Percentiles rank a stretch among this genome's conserved stretches.
phyloP scores from a whole-genome alignment of 2,329 filamentous ascomycete species.

The Venturia oleaginea region DNA sequence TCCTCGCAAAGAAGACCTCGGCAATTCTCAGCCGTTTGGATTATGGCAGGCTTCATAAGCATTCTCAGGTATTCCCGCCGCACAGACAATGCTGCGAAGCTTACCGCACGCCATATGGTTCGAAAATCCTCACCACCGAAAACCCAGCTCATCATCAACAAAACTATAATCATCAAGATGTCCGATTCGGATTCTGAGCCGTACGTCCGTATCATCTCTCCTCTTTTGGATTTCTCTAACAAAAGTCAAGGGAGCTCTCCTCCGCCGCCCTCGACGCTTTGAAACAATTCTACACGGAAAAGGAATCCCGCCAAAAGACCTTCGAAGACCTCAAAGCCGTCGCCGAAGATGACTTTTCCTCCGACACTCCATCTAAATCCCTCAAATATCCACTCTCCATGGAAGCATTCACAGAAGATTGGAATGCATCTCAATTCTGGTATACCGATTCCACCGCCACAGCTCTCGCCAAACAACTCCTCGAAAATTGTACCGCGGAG shows the following conservation, averaged over 20 bases:
- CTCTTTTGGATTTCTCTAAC: neutral
- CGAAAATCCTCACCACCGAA: neutral
- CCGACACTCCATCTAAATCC: slow-evolving; percentile 9
- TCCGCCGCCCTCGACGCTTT: slow-evolving; percentile 58
- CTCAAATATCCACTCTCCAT: slow-evolving; percentile 43
- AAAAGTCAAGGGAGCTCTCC: slow-evolving; percentile 49
- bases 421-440: slow-evolving; percentile 81
- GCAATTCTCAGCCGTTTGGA: neutral
- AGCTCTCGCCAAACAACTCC: slow-evolving; percentile 53
- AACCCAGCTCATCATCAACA: neutral
- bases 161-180: neutral
- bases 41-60: neutral
- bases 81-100: no score
- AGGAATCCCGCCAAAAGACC: slow-evolving; percentile 54
- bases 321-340: slow-evolving; percentile 59
- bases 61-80: neutral
- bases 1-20: neutral
- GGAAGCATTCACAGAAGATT: slow-evolving; percentile 68
- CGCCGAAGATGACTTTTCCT: slow-evolving; percentile 47
- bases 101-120: neutral
- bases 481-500: slow-evolving; percentile 49
- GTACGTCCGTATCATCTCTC: neutral
- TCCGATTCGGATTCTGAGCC: slow-evolving; percentile 1
- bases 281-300: slow-evolving; percentile 64
- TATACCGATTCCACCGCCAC: slow-evolving; percentile 65